These are phyloP conservation scores for Rutstroemia sp. DNA, from an alignment of 2,329 filamentous ascomycete genomes.

Conservation along the genomic window DNA sequence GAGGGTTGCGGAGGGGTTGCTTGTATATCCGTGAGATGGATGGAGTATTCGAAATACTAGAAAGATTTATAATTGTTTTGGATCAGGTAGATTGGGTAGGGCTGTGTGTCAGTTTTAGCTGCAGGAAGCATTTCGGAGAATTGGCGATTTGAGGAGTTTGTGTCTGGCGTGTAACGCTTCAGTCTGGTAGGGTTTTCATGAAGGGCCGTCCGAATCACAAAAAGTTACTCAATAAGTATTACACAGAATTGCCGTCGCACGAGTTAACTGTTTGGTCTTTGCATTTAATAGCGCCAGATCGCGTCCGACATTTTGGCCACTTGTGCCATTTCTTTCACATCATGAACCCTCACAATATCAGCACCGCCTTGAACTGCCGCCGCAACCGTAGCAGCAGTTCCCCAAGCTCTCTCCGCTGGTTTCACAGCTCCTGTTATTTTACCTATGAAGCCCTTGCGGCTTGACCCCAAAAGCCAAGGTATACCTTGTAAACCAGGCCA, in stretches of 20 bases:
- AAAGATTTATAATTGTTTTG: no score
- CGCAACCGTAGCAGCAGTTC: slow-evolving; percentile 81
- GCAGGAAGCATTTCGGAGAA: no score
- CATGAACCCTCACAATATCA: slow-evolving; percentile 88
- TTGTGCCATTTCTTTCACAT: slow-evolving; percentile 77
- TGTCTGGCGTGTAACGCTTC: no score
- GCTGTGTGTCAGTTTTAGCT: no score
- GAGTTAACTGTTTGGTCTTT: no score
- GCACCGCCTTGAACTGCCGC: slow-evolving; percentile 82
- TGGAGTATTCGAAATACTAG: no score
- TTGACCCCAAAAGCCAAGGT: slow-evolving; percentile 85
- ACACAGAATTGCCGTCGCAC: no score
- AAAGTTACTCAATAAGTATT: no score
- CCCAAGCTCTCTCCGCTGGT: slow-evolving; percentile 66
- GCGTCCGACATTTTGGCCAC: slow-evolving; percentile 86
- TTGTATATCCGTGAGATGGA: not conserved
- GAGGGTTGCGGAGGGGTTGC: not conserved
- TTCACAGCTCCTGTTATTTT: slow-evolving; percentile 67
- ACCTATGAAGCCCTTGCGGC: slow-evolving; percentile 85
- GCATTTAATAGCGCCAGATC: slow-evolving; percentile 57
- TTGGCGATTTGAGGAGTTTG: no score
- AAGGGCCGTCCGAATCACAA: no score
- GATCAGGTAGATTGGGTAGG: no score
- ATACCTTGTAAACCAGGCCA: slow-evolving; percentile 60
- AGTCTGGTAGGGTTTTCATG: no score